Conservation (phyloP, 805 yeast genomes). For the Tetrapisispora pingtungensis region DNA sequence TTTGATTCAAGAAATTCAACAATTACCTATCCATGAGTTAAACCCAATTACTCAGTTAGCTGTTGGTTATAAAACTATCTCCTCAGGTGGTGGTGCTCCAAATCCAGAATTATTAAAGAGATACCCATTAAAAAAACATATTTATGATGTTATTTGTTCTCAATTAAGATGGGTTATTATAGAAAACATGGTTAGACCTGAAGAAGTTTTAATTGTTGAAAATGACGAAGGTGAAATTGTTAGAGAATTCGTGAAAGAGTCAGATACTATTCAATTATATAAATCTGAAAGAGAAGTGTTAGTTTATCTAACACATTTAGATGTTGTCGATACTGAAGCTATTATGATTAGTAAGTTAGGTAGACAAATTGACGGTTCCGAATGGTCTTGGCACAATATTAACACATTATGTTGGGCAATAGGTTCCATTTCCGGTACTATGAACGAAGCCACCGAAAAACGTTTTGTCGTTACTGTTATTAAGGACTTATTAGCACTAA, state of each 20-base stretch:
- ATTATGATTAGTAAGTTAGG: conserved; percentile 90
- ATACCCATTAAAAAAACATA: conserved; percentile 77
- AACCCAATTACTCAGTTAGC: conserved; percentile 70
- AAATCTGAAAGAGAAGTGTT: conserved; percentile 92
- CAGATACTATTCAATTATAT: conserved; percentile 92
- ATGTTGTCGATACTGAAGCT: conserved; percentile 85
- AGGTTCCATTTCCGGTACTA: conserved; percentile 96
- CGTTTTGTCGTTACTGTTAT: conserved; percentile 87
- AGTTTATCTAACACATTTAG: conserved; percentile 90
- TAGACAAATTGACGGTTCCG: conserved; percentile 87
- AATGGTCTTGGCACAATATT: conserved; percentile 98
- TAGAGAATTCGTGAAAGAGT: conserved; percentile 91
- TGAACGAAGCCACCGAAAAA: conserved; percentile 97
- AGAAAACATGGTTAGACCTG: conserved; percentile 97
- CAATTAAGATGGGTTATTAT: conserved; percentile 85
- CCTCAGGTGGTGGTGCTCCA: conserved; percentile 68
- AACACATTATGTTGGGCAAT: conserved; percentile 99
- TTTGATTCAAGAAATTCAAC: conserved; percentile 77
- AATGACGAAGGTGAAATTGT: conserved; percentile 99
- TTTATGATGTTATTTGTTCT: conserved; percentile 67
- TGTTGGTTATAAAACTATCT: conserved; percentile 26
- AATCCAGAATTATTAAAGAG: conserved; percentile 70
- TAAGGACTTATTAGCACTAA: conserved; percentile 79
- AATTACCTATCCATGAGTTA: conserved; percentile 59
- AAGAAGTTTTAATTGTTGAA: conserved; percentile 92